phyloP scores from a whole-genome alignment of 495 filamentous ascomycete genomes.

The Stereocaulon alpinum region DNA sequence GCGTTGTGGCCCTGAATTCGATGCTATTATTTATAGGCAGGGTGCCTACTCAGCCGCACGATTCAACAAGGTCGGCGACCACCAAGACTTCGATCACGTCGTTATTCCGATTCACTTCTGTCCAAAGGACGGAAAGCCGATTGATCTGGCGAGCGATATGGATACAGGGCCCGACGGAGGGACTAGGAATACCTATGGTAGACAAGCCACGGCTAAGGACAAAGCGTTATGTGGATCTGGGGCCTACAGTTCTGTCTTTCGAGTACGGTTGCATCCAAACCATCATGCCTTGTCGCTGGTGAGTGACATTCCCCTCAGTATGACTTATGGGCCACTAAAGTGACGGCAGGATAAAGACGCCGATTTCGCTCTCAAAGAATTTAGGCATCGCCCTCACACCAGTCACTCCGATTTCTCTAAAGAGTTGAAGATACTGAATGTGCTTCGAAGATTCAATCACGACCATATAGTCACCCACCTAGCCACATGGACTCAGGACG shows the following conservation, averaged over 20 bases:
- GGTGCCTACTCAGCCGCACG: not conserved
- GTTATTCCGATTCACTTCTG: not conserved
- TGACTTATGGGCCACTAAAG: too few species aligned
- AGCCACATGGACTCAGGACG: conserved; percentile 14
- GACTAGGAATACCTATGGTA: not conserved
- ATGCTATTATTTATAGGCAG: not conserved
- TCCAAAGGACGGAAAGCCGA: not conserved
- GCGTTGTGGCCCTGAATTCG: not conserved
- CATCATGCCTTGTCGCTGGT: conserved; percentile 15
- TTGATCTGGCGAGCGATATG: not conserved
- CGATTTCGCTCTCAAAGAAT: conserved; percentile 15
- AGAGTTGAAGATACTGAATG: conserved; percentile 10
- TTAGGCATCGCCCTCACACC: not conserved
- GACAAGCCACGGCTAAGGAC: not conserved
- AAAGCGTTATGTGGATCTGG: conserved; percentile 7
- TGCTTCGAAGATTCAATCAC: not conserved
- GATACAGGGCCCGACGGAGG: not conserved
- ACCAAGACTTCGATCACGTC: not conserved
- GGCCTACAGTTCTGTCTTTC: conserved; percentile 11
- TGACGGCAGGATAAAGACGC: conserved; percentile 1
- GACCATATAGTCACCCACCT: conserved; percentile 13
- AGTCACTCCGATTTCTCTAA: not conserved
- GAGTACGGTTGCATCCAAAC: conserved; percentile 11
- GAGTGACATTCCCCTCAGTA: not conserved
- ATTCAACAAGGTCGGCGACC: conserved; percentile 6